Conservation (phyloP, 352 stramenopile genomes). For the Lagenidium sp. region DNA sequence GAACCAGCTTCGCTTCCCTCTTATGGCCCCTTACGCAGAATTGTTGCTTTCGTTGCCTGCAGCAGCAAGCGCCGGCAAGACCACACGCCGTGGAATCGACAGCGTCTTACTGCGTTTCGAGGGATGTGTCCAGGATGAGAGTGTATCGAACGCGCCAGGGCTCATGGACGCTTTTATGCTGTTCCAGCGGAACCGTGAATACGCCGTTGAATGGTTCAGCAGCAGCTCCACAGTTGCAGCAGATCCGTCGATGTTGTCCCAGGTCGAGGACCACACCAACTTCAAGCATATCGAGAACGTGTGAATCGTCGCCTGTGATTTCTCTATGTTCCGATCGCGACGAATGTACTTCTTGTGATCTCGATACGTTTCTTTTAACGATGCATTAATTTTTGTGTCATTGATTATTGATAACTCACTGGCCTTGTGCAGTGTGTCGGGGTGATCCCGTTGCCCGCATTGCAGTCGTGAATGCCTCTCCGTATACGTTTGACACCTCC, state of each 20-base stretch:
- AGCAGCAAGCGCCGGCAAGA: constrained; percentile 48
- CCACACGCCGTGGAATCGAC: constrained; percentile 30
- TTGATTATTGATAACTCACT: background rate
- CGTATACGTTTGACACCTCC: constrained; percentile 58
- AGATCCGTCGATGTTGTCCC: constrained; percentile 10
- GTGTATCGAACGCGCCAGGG: constrained; percentile 34
- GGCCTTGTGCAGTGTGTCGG: too few species aligned
- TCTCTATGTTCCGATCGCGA: too few species aligned
- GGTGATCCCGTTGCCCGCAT: too few species aligned
- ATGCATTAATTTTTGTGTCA: background rate
- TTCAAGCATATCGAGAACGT: constrained; percentile 79
- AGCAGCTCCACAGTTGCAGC: constrained; percentile 20
- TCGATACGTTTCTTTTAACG: too few species aligned
- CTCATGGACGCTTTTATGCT: constrained; percentile 67
- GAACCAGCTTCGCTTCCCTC: constrained; percentile 68
- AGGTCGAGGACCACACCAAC: constrained; percentile 17
- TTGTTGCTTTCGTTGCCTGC: constrained; percentile 62
- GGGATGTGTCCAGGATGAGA: constrained; percentile 23
- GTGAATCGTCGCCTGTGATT: constrained; percentile 1
- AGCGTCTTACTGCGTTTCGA: constrained; percentile 53
- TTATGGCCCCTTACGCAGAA: constrained; percentile 70
- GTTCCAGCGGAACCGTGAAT: constrained; percentile 80
- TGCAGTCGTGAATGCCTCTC: constrained; percentile 46
- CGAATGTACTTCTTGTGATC: too few species aligned
- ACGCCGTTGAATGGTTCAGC: constrained; percentile 68